Evolutionary conservation across 2,329 filamentous ascomycete genomes (phyloP).

Genomic region (Microdochium bolleyi): DNA sequence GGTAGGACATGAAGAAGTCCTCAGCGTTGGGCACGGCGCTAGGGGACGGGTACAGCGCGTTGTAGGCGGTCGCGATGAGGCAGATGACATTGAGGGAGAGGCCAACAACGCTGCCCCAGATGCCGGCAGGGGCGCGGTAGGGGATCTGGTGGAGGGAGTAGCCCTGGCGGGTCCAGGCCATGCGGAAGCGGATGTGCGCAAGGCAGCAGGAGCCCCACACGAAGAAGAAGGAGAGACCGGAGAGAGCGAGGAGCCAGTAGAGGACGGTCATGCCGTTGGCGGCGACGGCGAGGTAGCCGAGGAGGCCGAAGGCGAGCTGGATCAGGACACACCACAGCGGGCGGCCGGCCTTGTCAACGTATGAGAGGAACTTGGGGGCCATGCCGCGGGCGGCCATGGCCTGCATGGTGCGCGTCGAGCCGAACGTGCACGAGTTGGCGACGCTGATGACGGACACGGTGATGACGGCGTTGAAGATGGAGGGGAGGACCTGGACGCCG

Average conservation of each 20-base stretch:
- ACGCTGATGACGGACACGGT: slow-evolving; percentile 43
- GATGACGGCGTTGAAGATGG: slow-evolving; percentile 46
- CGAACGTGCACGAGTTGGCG: slow-evolving; percentile 42
- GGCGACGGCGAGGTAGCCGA: slow-evolving; percentile 49
- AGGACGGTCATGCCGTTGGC: slow-evolving; percentile 38
- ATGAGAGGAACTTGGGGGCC: slow-evolving; percentile 48
- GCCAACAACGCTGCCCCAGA: slow-evolving; percentile 63
- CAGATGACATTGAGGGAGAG: slow-evolving; percentile 59
- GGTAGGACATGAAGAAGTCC: slow-evolving; percentile 51
- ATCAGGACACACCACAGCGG: slow-evolving; percentile 46
- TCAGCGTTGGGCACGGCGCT: slow-evolving; percentile 26
- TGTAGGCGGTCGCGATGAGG: slow-evolving; percentile 66
- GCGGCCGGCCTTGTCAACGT: slow-evolving; percentile 54
- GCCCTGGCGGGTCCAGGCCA: slow-evolving; percentile 52
- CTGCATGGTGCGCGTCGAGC: slow-evolving; percentile 42
- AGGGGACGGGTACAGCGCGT: slow-evolving; percentile 43
- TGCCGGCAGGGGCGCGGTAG: slow-evolving; percentile 40
- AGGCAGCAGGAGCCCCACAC: slow-evolving; percentile 65
- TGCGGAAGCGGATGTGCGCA: slow-evolving; percentile 58
- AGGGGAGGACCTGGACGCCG: slow-evolving; percentile 39
- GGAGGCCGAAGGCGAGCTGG: slow-evolving; percentile 47
- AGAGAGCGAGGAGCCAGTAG: slow-evolving; percentile 61
- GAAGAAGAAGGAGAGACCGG: slow-evolving; percentile 66
- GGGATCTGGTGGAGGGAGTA: slow-evolving; percentile 40
- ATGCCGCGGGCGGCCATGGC: slow-evolving; percentile 38